Conservation (phyloP, 257 asterid species). For the Cruciata laevipes region DNA sequence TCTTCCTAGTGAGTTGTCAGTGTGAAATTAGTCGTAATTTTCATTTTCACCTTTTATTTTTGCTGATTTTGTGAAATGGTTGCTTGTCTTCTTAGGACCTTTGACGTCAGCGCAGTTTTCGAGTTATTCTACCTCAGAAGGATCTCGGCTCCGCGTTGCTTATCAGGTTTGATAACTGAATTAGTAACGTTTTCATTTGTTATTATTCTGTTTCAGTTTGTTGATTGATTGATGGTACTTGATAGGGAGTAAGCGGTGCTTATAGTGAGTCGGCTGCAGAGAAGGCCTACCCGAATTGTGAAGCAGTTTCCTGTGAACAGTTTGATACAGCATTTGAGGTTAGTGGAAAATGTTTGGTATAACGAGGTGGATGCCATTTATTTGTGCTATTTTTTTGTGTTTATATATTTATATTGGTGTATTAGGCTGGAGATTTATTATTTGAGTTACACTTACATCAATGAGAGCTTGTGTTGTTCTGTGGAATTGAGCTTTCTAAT, state of each 20-base stretch:
- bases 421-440: not conserved
- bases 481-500: not conserved
- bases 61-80: conserved; percentile 7
- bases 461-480: not conserved
- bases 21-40: not conserved
- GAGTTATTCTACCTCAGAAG: conserved; percentile 59
- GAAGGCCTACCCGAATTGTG: conserved; percentile 97
- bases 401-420: no score
- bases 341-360: conserved; percentile 15
- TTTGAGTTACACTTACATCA: not conserved
- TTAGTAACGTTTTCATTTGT: not conserved
- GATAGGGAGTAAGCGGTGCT: conserved; percentile 89
- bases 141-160: conserved; percentile 91
- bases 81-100: conserved; percentile 50
- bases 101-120: conserved; percentile 72
- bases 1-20: conserved; percentile 51
- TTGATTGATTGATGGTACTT: not conserved
- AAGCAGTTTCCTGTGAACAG: conserved; percentile 97
- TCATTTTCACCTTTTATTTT: not conserved
- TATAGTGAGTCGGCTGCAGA: conserved; percentile 93
- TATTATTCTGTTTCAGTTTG: conserved; percentile 5
- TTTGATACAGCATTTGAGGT: conserved; percentile 94
- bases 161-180: conserved; percentile 58
- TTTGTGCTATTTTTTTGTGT: no score
- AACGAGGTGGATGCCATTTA: no score